A percentile compares a stretch with the other conserved stretches of the same genome.
Evolutionary conservation across 768 basidiomycete species (phyloP).

Genomic region (Omphalotus guepiniiformis): DNA sequence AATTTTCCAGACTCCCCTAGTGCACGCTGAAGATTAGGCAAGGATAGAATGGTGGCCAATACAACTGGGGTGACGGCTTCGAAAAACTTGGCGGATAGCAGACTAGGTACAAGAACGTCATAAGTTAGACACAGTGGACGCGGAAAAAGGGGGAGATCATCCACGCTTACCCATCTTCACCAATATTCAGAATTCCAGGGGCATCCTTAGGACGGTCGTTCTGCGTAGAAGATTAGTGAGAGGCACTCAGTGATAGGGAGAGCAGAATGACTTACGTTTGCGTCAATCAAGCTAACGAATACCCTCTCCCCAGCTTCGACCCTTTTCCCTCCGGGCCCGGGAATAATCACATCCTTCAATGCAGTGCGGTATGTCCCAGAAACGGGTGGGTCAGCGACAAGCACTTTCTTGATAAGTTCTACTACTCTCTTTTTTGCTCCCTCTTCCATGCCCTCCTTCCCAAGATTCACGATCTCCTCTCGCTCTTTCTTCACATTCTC

Average conservation of each 20-base stretch:
- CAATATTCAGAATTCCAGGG: neutral
- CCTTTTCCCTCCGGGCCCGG: neutral
- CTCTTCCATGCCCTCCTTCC: constrained; percentile 20
- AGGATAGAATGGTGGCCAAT: neutral
- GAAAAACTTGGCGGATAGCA: neutral
- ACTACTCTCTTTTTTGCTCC: constrained; percentile 15
- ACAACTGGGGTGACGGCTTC: constrained; percentile 1
- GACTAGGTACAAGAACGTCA: neutral
- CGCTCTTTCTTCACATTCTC: constrained; percentile 30
- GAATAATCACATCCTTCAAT: neutral
- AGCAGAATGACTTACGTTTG: neutral
- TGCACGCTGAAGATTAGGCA: constrained; percentile 1
- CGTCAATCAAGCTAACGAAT: constrained; percentile 1
- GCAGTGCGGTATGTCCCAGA: constrained; percentile 3
- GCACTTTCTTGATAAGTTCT: constrained; percentile 1
- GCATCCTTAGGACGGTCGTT: neutral
- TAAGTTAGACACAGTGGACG: neutral
- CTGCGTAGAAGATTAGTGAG: neutral
- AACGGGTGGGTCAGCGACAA: neutral
- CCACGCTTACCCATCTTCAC: constrained; percentile 4
- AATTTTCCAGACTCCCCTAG: constrained; percentile 3
- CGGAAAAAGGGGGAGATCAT: neutral
- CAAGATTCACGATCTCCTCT: constrained; percentile 35
- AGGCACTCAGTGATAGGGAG: neutral
- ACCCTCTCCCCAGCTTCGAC: constrained; percentile 1